These are phyloP conservation scores for Macrotyloma uniflorum DNA, from an alignment of 306 rosid genomes.

Conservation along the genomic window DNA sequence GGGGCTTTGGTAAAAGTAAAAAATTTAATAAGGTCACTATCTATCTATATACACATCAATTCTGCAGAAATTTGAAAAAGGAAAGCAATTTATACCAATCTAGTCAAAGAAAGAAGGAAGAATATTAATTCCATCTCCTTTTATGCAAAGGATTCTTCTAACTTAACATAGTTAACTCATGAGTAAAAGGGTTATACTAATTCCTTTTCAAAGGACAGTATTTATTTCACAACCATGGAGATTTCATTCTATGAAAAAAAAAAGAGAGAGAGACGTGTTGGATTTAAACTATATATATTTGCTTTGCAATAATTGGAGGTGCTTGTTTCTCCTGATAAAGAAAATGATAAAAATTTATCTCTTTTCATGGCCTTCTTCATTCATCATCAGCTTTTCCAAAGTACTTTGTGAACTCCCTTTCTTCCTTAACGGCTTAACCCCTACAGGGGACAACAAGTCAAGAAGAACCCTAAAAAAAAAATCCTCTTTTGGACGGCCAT, in stretches of 20 bases:
- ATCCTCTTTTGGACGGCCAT: slow-evolving; percentile 36
- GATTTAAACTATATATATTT: not conserved
- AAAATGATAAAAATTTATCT: not conserved
- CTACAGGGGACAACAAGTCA: slow-evolving; percentile 40
- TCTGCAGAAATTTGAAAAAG: not conserved
- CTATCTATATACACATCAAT: not conserved
- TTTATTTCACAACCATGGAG: slow-evolving; percentile 21
- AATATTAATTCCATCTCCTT: slow-evolving; percentile 35
- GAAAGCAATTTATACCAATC: slow-evolving; percentile 18
- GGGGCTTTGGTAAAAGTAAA: slow-evolving; percentile 2
- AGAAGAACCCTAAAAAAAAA: slow-evolving; percentile 22
- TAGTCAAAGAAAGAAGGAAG: slow-evolving; percentile 31
- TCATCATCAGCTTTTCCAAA: slow-evolving; percentile 22
- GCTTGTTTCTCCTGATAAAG: not conserved
- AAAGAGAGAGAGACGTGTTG: slow-evolving; percentile 14
- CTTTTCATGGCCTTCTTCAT: not conserved
- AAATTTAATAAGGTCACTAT: not conserved
- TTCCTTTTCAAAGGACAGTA: slow-evolving; percentile 37
- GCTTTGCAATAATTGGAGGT: slow-evolving; percentile 35
- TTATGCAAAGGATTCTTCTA: slow-evolving; percentile 39
- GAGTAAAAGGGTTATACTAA: slow-evolving; percentile 34
- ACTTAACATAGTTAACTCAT: slow-evolving; percentile 33
- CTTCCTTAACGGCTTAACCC: slow-evolving; percentile 40
- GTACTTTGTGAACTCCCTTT: slow-evolving; percentile 34
- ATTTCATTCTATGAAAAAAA: slow-evolving; percentile 35